Conservation (phyloP, 1,284 basidiomycete species). For the Bjerkandera adusta region DNA sequence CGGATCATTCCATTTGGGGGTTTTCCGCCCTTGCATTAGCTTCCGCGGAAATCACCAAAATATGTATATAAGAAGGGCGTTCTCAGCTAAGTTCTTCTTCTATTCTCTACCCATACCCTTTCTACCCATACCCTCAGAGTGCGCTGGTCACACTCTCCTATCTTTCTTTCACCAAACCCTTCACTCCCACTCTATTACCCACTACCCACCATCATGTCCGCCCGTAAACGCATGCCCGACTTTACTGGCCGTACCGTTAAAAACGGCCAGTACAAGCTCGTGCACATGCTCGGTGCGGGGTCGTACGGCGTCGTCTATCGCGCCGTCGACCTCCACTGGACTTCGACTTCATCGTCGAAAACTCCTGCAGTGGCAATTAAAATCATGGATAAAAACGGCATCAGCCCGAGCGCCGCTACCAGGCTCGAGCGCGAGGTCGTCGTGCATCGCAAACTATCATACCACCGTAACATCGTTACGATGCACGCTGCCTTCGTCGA, state of each 20-base stretch:
- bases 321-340: slow-evolving; percentile 23
- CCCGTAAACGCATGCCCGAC: slow-evolving; percentile 13
- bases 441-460: slow-evolving; percentile 55
- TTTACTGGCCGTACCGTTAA: slow-evolving; percentile 17
- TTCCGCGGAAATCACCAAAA: too few species aligned
- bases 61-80: too few species aligned
- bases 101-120: too few species aligned
- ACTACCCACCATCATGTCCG: slow-evolving; percentile 2
- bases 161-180: slow-evolving; percentile 1
- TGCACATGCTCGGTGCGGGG: slow-evolving; percentile 29
- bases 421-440: slow-evolving; percentile 24
- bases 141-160: slow-evolving; percentile 12
- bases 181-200: slow-evolving; percentile 3
- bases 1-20: too few species aligned
- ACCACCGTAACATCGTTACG: slow-evolving; percentile 57
- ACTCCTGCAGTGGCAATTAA: slow-evolving; percentile 25
- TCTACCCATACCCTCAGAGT: slow-evolving; percentile 14
- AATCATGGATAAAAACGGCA: slow-evolving; percentile 23
- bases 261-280: slow-evolving; percentile 15
- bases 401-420: slow-evolving; percentile 11
- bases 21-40: too few species aligned
- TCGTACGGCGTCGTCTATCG: slow-evolving; percentile 34
- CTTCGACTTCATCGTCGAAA: slow-evolving; percentile 12
- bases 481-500: slow-evolving; percentile 60
- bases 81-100: too few species aligned